Base-by-base conservation (phyloP, 768 basidiomycete genomes). In the Trametes cinnabarina region DNA sequence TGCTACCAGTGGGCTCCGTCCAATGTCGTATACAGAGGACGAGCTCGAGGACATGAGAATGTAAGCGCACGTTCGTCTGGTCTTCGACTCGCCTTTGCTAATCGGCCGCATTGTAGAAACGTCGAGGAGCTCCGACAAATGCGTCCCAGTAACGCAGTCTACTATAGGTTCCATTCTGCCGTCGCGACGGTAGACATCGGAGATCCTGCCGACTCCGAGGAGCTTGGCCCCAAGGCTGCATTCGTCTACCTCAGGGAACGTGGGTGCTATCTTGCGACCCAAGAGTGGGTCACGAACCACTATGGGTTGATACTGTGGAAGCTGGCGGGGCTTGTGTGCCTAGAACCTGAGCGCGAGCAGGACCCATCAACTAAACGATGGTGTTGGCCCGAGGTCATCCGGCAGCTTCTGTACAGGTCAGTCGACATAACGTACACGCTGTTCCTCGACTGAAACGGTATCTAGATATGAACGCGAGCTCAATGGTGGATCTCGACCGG, bases 271-370 rank as follows among this genome's bases (percentile, higher is more conserved):
- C 78, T 92, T 22, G 90, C 83, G 2, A 90, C 85, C 8, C 76
- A 84, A 61, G 72, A 77, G 22, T 99, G 97, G 97, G 86, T 97
- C 1, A 82, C 89, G 49, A 98, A 98, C 65, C 94, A 97, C 65
- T 99, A 94, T 91, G 71, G 75, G 10, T 73, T 94, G 43, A 84
- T 98, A 28, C 78, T 99, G 3, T 99, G 97, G 97, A 99, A 99
- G 73, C 73, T 97, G 20, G 92, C 94, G 3, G 89, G 91, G 12
- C 84, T 93, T 81, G 87, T 86, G 1, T 76, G 80, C 34, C 77
- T 94, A 1, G 85, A 91, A 57, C 94, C 94, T 4, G 70, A 78
- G 23, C 74, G 77, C 39, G 85, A 85, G 66, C 67, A 58, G 14
- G 72, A 80, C 44, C 74, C 78, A 47, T 62, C 64, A 19, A 71